phyloP scores from a whole-genome alignment of 768 basidiomycete genomes.

The Agrocybe pediades region DNA sequence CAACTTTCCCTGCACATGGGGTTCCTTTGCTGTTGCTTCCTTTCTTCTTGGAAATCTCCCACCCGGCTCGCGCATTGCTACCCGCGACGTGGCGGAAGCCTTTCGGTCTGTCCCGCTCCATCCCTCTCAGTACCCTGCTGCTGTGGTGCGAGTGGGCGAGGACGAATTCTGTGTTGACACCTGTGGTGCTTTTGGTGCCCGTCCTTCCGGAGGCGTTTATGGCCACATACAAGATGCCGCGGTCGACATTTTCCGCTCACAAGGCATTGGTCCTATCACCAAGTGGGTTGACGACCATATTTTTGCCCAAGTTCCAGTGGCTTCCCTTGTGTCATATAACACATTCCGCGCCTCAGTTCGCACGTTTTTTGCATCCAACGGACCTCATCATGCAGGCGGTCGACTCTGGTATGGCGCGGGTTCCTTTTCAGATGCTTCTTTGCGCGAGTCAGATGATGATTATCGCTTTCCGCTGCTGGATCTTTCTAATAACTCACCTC shows the following conservation, averaged over 20 bases:
- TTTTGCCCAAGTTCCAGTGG: slow-evolving; percentile 25
- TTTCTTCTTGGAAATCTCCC: slow-evolving; percentile 34
- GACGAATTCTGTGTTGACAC: slow-evolving; percentile 26
- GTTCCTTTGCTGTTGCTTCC: slow-evolving; percentile 35
- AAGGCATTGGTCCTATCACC: slow-evolving; percentile 28
- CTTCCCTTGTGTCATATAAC: slow-evolving; percentile 27
- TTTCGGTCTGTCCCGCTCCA: slow-evolving; percentile 34
- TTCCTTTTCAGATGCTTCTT: too few relatives aligned
- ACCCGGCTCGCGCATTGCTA: slow-evolving; percentile 34
- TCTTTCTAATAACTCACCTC: too few relatives aligned
- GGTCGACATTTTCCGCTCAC: slow-evolving; percentile 17
- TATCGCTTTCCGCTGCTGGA: too few relatives aligned
- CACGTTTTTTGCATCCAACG: background rate
- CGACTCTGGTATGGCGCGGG: too few relatives aligned
- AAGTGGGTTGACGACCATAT: slow-evolving; percentile 36
- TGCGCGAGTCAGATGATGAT: too few relatives aligned
- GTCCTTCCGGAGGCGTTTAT: slow-evolving; percentile 21
- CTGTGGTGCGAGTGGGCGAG: slow-evolving; percentile 23
- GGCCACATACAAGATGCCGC: slow-evolving; percentile 26
- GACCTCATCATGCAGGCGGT: too few relatives aligned
- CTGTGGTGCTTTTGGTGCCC: slow-evolving; percentile 22
- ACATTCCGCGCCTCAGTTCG: background rate
- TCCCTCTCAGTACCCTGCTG: slow-evolving; percentile 37
- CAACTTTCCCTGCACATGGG: slow-evolving; percentile 43
- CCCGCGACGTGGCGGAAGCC: slow-evolving; percentile 39